Evolutionary conservation across 192 early-diverging fungal genomes (phyloP).

Genomic region (Backusella luteola): DNA sequence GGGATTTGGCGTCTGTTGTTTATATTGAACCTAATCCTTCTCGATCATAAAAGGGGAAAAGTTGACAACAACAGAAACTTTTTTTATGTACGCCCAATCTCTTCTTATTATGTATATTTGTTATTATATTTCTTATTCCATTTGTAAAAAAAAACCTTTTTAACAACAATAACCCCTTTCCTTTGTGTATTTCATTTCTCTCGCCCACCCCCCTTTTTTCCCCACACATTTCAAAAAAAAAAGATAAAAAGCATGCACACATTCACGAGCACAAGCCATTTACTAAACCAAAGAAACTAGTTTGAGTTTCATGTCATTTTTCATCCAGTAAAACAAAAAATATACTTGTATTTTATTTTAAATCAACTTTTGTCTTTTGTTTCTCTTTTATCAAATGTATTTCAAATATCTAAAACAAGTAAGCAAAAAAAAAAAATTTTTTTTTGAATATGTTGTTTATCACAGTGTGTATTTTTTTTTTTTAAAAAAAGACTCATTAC

Average conservation of each 20-base stretch:
- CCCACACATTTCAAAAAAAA: neutral
- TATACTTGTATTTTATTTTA: neutral
- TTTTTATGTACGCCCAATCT: neutral
- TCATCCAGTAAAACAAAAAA: neutral
- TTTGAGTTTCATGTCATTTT: neutral
- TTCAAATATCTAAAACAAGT: neutral
- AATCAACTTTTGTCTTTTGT: neutral
- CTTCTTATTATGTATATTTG: neutral
- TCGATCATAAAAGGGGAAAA: neutral
- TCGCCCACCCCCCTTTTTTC: neutral
- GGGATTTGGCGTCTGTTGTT: conserved; percentile 8
- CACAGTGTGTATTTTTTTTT: neutral
- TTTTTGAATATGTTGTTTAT: neutral
- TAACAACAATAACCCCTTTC: neutral
- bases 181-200: neutral
- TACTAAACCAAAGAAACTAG: neutral
- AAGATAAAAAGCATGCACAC: neutral
- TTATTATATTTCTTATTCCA: neutral
- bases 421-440: neutral
- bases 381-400: neutral
- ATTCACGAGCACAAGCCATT: neutral
- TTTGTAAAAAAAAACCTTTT: neutral
- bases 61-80: neutral
- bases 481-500: neutral
- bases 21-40: conserved; percentile 12